Conservation (phyloP, 371 early-diverging fungal species). For the Lichtheimia hyalospora region DNA sequence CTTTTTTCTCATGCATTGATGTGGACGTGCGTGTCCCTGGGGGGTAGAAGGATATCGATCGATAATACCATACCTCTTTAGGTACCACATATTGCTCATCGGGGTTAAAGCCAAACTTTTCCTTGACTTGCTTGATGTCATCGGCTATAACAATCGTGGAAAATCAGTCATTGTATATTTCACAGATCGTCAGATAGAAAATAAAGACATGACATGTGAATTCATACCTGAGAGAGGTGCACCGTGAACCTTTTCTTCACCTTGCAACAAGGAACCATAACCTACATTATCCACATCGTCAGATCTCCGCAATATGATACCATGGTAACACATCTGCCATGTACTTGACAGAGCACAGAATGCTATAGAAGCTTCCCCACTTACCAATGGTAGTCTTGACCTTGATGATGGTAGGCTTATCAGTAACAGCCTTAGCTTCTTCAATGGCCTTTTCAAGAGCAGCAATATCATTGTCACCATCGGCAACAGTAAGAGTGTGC, state of each 20-base stretch:
- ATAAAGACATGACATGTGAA: constrained; percentile 8
- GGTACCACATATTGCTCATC: constrained; percentile 72
- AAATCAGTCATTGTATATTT: background rate
- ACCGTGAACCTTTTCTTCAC: constrained; percentile 88
- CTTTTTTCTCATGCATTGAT: background rate
- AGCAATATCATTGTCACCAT: constrained; percentile 84
- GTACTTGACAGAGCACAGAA: constrained; percentile 5
- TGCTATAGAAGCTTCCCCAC: background rate
- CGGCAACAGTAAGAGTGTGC: constrained; percentile 78
- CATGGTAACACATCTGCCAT: constrained; percentile 1
- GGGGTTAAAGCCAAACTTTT: constrained; percentile 79
- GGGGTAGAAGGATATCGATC: background rate
- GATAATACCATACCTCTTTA: constrained; percentile 16
- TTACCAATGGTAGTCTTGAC: constrained; percentile 82
- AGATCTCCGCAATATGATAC: constrained; percentile 10
- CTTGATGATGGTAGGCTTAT: constrained; percentile 90
- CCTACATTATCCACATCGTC: constrained; percentile 10
- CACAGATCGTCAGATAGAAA: background rate
- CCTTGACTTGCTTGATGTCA: constrained; percentile 84
- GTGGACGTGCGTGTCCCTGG: background rate
- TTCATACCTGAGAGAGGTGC: constrained; percentile 68
- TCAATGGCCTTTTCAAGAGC: constrained; percentile 75
- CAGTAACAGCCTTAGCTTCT: constrained; percentile 78
- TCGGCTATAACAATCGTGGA: constrained; percentile 46
- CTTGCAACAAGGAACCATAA: constrained; percentile 83